A percentile compares a stretch with the other conserved stretches of the same genome.
Conservation (phyloP, 2,329 filamentous ascomycete species). For the Alternaria gansuensis region DNA sequence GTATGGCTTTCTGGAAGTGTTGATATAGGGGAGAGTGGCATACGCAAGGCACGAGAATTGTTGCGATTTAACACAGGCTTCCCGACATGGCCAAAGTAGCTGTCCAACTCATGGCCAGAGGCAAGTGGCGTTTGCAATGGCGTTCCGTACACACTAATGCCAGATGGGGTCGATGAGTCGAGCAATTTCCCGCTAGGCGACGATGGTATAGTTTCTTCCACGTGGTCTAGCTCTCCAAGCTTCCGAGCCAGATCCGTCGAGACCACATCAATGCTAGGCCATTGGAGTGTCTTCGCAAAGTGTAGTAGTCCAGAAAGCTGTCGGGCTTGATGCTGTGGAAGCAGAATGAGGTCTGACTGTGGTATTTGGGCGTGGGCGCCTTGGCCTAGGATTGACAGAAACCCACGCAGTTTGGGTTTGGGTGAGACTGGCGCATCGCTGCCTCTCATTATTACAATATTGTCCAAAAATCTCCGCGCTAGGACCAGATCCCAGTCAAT, state of each 20-base stretch:
- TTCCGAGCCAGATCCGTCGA: slow-evolving; percentile 51
- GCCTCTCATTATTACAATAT: slow-evolving; percentile 54
- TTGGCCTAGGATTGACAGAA: slow-evolving; percentile 42
- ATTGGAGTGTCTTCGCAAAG: slow-evolving; percentile 61
- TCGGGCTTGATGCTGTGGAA: slow-evolving; percentile 47
- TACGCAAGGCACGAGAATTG: slow-evolving; percentile 42
- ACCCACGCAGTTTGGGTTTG: slow-evolving; percentile 37
- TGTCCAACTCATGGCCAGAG: slow-evolving; percentile 36
- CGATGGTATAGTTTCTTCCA: slow-evolving; percentile 23
- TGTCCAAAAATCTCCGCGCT: slow-evolving; percentile 63
- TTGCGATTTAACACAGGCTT: slow-evolving; percentile 38
- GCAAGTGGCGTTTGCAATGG: slow-evolving; percentile 51
- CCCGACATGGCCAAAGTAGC: slow-evolving; percentile 48
- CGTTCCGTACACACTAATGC: slow-evolving; percentile 51
- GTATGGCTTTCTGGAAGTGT: slow-evolving; percentile 23
- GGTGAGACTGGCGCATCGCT: slow-evolving; percentile 27
- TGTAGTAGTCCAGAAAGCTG: slow-evolving; percentile 62
- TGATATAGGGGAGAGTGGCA: slow-evolving; percentile 42
- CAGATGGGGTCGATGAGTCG: slow-evolving; percentile 41
- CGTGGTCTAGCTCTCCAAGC: slow-evolving; percentile 37
- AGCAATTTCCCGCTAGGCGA: slow-evolving; percentile 36
- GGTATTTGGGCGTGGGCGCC: slow-evolving; percentile 31
- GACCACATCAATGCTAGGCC: slow-evolving; percentile 57
- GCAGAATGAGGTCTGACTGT: slow-evolving; percentile 41
- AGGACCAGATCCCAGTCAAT: slow-evolving; percentile 66